Evolutionary conservation across 2,329 filamentous ascomycete genomes (phyloP).

Genomic region (Coniosporium tulheliwenetii): DNA sequence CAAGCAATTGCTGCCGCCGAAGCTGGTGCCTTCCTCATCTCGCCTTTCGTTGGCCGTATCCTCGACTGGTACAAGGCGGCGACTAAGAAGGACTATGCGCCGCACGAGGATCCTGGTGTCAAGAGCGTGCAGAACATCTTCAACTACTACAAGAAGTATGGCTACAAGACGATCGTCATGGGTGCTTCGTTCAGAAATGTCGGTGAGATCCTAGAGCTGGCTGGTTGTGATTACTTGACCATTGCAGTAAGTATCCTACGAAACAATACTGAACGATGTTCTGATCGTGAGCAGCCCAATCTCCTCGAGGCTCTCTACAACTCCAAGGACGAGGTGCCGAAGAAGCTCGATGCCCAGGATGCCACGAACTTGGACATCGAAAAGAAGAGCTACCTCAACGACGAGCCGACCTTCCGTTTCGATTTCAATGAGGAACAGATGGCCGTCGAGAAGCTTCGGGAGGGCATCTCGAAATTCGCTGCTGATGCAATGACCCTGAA

Average conservation of each 20-base stretch:
- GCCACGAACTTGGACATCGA: slow-evolving; percentile 58
- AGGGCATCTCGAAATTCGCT: slow-evolving; percentile 99
- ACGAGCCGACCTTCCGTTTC: slow-evolving; percentile 89
- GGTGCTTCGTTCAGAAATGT: slow-evolving; percentile 93
- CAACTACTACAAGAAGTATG: slow-evolving; percentile 99
- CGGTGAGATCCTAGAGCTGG: slow-evolving; percentile 95
- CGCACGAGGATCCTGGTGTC: slow-evolving; percentile 90
- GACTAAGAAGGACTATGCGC: slow-evolving; percentile 82
- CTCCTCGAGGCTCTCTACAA: slow-evolving; percentile 89
- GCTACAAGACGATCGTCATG: slow-evolving; percentile 99
- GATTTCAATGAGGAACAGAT: slow-evolving; percentile 99
- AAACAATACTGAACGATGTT: slow-evolving; percentile 1
- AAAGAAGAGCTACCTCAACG: slow-evolving; percentile 81
- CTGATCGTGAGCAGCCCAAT: slow-evolving; percentile 45
- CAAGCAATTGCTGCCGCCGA: slow-evolving; percentile 95
- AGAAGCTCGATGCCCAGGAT: slow-evolving; percentile 70
- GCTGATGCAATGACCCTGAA: slow-evolving; percentile 91
- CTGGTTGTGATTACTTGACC: slow-evolving; percentile 96
- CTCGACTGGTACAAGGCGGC: slow-evolving; percentile 98
- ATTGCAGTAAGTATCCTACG: slow-evolving; percentile 57
- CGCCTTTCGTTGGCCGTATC: slow-evolving; percentile 96
- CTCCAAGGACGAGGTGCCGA: slow-evolving; percentile 63
- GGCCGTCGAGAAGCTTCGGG: slow-evolving; percentile 97
- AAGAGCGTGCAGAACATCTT: slow-evolving; percentile 85
- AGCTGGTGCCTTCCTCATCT: slow-evolving; percentile 93